Evolutionary conservation across 2,329 filamentous ascomycete genomes (phyloP), one percentile per base, ranked within the genome.

Genomic region (Calonectria ilicicola): DNA sequence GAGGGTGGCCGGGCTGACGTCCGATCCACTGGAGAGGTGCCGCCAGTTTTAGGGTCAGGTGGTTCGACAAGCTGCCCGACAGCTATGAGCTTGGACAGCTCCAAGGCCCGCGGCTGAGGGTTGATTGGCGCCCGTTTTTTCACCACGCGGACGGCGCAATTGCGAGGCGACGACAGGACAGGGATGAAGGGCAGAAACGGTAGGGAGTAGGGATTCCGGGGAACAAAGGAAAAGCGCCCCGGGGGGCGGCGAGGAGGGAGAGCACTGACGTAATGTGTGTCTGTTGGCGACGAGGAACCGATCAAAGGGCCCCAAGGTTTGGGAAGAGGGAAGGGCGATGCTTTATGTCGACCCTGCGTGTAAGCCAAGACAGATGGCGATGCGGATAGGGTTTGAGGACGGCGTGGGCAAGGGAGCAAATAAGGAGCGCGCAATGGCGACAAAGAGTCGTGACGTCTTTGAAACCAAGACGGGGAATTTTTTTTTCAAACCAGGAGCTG

Each of bases 201-300:
- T 49, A 71, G 74, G 70, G 67, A 65, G 70, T 49, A 73, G 63
- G 69, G 67, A 62, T 72, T 44, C 58, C 73, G 75, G 75, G 76
- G 75, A 77, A 71, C 47, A 72, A 49, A 63, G 44, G 72, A 69
- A 72, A 69, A 71, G 73, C 67, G 76, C 44, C 77, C 77, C 74
- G 70, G 47, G 42, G 38, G 56, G 44, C 38, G 60, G 51, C 40
- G 23, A 47, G 32, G 19, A 53, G 26, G 53, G 27, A 51, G 60
- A 76, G 65, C 58, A 70, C 72, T 79, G 77, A 79, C 77, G 77
- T 79, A 79, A 79, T 79, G 72, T 67, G 71, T 70, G 69, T 49
- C 71, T 64, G 64, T 67, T 74, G 71, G 32, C 62, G 35, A 44
- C 23, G 65, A 58, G n/a, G 53, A 40, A 26, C 53, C 53, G 32